Evolutionary conservation across 306 rosid genomes (phyloP).

Genomic region (Cicer bijugum): DNA sequence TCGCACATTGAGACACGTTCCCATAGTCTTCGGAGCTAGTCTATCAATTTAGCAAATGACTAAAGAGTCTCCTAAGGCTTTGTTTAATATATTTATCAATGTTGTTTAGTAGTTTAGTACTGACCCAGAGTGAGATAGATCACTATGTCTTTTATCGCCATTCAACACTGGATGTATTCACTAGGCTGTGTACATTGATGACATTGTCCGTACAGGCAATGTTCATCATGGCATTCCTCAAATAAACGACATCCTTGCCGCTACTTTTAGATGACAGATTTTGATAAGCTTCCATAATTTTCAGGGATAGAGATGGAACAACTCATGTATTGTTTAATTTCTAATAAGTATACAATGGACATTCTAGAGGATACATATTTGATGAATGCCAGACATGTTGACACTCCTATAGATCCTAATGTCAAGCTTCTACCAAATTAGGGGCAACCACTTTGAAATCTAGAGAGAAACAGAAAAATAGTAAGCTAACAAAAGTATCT

Average conservation of each 20-base stretch:
- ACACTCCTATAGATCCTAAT: slow-evolving; percentile 1
- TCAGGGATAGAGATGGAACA: not conserved
- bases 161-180: not conserved
- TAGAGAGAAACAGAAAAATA: not conserved
- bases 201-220: not conserved
- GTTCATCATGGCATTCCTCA: not conserved
- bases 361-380: not conserved
- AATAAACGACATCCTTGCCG: not conserved
- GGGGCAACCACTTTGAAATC: not conserved
- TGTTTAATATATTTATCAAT: not conserved
- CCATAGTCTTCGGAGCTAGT: not conserved
- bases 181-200: not conserved
- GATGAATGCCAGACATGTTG: not conserved
- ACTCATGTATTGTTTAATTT: not conserved
- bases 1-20: not conserved
- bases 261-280: not conserved
- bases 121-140: not conserved
- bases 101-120: not conserved
- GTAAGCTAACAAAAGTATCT: not conserved
- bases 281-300: not conserved
- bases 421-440: not conserved
- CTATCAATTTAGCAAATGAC: not conserved
- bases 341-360: not conserved
- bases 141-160: not conserved
- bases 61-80: not conserved